Evolutionary conservation across 2,329 filamentous ascomycete species (phyloP).

Genomic region (Fusarium sp.): DNA sequence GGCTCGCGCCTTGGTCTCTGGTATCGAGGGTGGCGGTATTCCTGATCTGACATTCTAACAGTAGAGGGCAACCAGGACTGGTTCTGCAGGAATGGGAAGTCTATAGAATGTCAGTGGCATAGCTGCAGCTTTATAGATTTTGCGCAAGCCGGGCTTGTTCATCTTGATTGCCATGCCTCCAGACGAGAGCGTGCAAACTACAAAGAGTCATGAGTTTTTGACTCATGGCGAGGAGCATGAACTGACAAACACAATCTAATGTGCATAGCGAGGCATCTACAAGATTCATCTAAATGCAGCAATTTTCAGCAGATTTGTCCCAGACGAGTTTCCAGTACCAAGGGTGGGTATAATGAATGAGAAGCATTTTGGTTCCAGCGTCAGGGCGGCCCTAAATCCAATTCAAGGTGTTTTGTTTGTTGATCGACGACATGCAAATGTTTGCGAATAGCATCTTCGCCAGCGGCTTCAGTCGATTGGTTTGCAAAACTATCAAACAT

Average conservation of each 20-base stretch:
- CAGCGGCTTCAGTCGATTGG: neutral
- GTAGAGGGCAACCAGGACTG: neutral
- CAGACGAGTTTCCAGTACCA: too few species aligned
- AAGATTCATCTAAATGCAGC: too few species aligned
- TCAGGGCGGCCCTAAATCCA: neutral
- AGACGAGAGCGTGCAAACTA: constrained; percentile 1
- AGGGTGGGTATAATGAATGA: too few species aligned
- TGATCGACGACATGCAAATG: too few species aligned
- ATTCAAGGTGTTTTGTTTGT: too few species aligned
- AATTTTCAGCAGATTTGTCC: too few species aligned
- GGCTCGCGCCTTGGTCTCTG: neutral
- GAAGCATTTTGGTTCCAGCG: neutral
- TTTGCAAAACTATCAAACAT: neutral
- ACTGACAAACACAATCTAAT: neutral
- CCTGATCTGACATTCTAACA: constrained; percentile 5
- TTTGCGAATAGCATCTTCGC: neutral
- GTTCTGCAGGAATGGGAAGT: neutral
- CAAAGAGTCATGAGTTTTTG: neutral
- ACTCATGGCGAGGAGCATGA: neutral
- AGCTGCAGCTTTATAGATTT: constrained; percentile 14
- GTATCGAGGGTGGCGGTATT: neutral
- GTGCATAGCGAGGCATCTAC: neutral
- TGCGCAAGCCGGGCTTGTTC: constrained; percentile 4
- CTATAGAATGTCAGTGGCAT: neutral
- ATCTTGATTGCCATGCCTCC: neutral